Evolutionary conservation across 345 rosid genomes (phyloP), one percentile per base, ranked within the genome.

Genomic region (Fremontodendron californicum): DNA sequence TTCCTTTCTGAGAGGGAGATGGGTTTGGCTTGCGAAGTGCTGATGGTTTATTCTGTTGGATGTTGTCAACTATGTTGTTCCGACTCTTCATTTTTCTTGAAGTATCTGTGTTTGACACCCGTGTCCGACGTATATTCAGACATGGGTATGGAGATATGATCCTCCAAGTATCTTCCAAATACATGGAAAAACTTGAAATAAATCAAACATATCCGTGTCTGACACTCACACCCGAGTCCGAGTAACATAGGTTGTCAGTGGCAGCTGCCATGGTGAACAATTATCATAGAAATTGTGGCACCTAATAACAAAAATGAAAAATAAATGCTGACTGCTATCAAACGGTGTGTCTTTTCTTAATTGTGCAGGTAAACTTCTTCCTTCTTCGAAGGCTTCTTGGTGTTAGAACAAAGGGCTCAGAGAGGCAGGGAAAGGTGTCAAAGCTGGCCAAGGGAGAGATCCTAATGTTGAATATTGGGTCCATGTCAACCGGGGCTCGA

Each of bases 401-500:
- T 74, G 98, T 96, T 19, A 84, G 96, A 85, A 96, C 97, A 52
- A 96, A 90, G 82, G 99, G 98, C 9, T 82, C 96, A 1, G 99
- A 93, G 83, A 96, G 85, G 88, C 98, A 93, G 83, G 96, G 94
- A 13, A 96, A 90, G 80, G 99, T 96, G 12, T 81, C 98, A 0
- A 93, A 96, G 86, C 89, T 96, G 78, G 58, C 94, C n/a, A 92
- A 91, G 84, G 91, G 84, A 79, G 99, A 96, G 91, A 89, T 96
- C 66, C 94, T 96, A 13, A 93, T 96, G 99, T 80, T 96, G 63
- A 96, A 92, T 86, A 93, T 96, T 0, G 96, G 97, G 33, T 96
- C 99, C 0, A 96, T 96, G 99, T 96, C 98, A 0, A 90, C 93
- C 0, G 99, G 99, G 1, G 99, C 99, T 58, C 88, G 94, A 18